Evolutionary conservation across 768 basidiomycete genomes (phyloP).

Genomic region (Serendipita indica): DNA sequence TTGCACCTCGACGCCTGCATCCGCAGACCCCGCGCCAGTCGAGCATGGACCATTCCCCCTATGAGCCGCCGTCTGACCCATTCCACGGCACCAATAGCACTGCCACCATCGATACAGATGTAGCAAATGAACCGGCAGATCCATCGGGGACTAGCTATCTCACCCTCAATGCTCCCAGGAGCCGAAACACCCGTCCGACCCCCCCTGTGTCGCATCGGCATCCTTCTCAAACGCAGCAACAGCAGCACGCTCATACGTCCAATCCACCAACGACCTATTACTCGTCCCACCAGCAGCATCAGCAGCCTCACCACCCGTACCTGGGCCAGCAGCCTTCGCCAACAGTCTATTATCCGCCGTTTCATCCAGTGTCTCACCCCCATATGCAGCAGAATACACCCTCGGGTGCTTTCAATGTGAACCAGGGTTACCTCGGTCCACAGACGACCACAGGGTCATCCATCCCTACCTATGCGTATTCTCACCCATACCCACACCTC

Average conservation of each 20-base stretch:
- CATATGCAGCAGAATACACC: conserved; percentile 1
- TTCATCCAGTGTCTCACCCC: background rate
- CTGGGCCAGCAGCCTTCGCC: background rate
- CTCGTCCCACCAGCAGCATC: background rate
- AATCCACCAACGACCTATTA: background rate
- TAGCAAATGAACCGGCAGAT: background rate
- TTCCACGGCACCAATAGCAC: too few species aligned
- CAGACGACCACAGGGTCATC: background rate
- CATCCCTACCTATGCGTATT: conserved; percentile 6
- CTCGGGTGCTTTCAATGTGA: background rate
- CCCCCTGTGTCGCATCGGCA: background rate
- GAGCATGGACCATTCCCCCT: too few species aligned
- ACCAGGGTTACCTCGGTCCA: background rate
- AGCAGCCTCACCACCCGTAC: background rate
- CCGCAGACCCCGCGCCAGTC: too few species aligned
- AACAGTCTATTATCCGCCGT: conserved; percentile 3
- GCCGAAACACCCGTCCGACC: background rate
- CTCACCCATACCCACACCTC: background rate
- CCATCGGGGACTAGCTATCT: background rate
- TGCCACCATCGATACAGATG: background rate
- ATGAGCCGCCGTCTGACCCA: too few species aligned
- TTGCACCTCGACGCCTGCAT: too few species aligned
- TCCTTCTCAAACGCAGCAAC: background rate
- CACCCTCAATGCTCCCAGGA: background rate
- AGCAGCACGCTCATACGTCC: background rate